These are phyloP conservation scores for Thecaphora frezii DNA, from an alignment of 1,284 basidiomycete genomes.

Conservation along the genomic window DNA sequence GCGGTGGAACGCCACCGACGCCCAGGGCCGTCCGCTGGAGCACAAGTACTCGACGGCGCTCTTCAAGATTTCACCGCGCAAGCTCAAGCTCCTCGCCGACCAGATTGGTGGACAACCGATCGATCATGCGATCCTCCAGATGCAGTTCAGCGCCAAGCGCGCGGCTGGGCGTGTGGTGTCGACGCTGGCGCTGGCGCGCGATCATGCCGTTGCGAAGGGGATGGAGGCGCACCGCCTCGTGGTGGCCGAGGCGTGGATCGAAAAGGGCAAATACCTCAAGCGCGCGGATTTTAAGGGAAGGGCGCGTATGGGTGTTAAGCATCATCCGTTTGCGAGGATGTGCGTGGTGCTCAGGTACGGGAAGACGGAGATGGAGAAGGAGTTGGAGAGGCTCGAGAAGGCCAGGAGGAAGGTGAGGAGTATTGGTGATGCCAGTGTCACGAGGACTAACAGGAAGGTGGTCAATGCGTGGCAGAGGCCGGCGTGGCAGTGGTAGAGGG, in stretches of 20 bases:
- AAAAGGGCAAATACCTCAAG: constrained; percentile 73
- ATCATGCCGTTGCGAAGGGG: constrained; percentile 82
- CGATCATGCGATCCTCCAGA: constrained; percentile 91
- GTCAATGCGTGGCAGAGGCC: constrained; percentile 53
- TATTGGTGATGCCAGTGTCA: constrained; percentile 65
- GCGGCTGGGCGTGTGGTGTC: constrained; percentile 81
- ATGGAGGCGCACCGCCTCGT: constrained; percentile 74
- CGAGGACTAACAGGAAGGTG: constrained; percentile 34
- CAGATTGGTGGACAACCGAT: constrained; percentile 69
- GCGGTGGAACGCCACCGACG: constrained; percentile 43
- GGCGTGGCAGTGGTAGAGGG: constrained; percentile 49
- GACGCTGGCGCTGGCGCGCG: constrained; percentile 81
- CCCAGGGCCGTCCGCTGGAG: constrained; percentile 61
- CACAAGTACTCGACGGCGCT: constrained; percentile 86
- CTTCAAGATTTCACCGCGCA: constrained; percentile 91
- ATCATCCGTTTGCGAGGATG: constrained; percentile 76
- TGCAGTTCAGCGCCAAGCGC: constrained; percentile 90
- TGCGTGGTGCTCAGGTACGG: constrained; percentile 81
- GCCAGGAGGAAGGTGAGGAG: constrained; percentile 76
- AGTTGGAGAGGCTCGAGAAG: constrained; percentile 68
- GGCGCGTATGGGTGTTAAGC: constrained; percentile 75
- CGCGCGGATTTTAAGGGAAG: constrained; percentile 84
- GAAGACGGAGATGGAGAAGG: constrained; percentile 73
- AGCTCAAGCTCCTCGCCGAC: constrained; percentile 81
- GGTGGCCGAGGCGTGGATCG: constrained; percentile 89